Evolutionary conservation across 306 rosid species (phyloP).

Genomic region (Amphicarpaea edgeworthii): DNA sequence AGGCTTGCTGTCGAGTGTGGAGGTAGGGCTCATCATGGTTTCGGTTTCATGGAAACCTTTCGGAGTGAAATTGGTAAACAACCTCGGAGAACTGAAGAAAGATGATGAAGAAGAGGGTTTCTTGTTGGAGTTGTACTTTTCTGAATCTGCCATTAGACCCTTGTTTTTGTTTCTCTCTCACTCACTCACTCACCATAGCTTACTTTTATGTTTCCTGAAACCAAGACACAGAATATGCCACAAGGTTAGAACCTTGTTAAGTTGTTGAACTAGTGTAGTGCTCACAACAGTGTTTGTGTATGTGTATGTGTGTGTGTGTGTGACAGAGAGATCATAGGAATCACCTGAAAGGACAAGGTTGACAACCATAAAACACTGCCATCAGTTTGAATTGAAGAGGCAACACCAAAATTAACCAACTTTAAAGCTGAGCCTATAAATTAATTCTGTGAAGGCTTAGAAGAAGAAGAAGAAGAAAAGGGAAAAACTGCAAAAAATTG

Average conservation of each 20-base stretch:
- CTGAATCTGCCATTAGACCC: conserved; percentile 68
- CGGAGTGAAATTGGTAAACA: conserved; percentile 62
- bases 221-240: conserved; percentile 19
- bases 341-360: conserved; percentile 45
- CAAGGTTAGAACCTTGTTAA: conserved; percentile 4
- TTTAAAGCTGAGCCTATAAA: conserved; percentile 26
- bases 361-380: conserved; percentile 40
- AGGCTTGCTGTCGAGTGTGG: conserved; percentile 76
- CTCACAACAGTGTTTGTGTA: neutral
- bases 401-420: conserved; percentile 16
- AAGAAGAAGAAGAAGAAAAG: conserved; percentile 34
- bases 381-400: conserved; percentile 9
- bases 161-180: conserved; percentile 39
- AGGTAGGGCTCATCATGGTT: conserved; percentile 76
- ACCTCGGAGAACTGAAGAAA: conserved; percentile 66
- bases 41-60: conserved; percentile 66
- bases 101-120: conserved; percentile 55
- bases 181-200: conserved; percentile 43
- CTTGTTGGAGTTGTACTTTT: conserved; percentile 46
- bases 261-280: conserved; percentile 8
- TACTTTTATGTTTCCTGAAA: conserved; percentile 42
- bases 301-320: neutral
- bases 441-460: neutral
- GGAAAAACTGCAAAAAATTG: conserved; percentile 35
- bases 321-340: conserved; percentile 4